Percentiles rank a stretch among this genome's conserved stretches.
Evolutionary conservation across 1,284 basidiomycete genomes (phyloP).

Genomic region (Ganoderma meredithae): DNA sequence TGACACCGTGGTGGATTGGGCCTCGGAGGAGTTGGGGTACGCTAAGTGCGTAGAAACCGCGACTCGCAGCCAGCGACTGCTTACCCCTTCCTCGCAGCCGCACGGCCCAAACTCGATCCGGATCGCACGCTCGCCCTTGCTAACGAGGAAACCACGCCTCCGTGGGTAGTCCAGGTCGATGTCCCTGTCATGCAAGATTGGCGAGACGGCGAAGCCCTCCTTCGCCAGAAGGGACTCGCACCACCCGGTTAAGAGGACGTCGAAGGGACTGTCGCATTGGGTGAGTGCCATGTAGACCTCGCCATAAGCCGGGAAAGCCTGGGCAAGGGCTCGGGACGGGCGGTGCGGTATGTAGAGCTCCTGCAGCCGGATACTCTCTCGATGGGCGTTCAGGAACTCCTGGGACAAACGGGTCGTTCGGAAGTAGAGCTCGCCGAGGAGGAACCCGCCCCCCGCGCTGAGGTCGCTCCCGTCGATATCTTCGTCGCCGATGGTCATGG

Average conservation of each 20-base stretch:
- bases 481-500: conserved; percentile 14
- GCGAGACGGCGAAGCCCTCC: conserved; percentile 11
- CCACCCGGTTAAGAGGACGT: conserved; percentile 17
- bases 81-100: background rate
- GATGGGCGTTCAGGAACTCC: conserved; percentile 12
- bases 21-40: background rate
- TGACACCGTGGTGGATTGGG: background rate
- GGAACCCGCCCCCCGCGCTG: background rate
- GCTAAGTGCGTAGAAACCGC: background rate
- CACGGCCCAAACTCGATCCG: conserved; percentile 11
- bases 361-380: conserved; percentile 1
- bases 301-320: conserved; percentile 17
- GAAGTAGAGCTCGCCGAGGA: conserved; percentile 21
- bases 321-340: conserved; percentile 14
- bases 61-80: conserved; percentile 13
- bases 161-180: background rate
- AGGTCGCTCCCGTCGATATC: background rate
- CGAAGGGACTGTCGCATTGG: conserved; percentile 13
- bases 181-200: background rate
- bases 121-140: conserved; percentile 1
- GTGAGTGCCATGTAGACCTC: conserved; percentile 13
- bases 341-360: conserved; percentile 27
- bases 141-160: conserved; percentile 4
- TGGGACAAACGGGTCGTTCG: conserved; percentile 14
- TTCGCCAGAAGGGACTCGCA: conserved; percentile 15